Percentiles rank a stretch among this genome's conserved stretches.
Conservation (phyloP, 768 basidiomycete genomes). For the Leccinum pellstonianum region DNA sequence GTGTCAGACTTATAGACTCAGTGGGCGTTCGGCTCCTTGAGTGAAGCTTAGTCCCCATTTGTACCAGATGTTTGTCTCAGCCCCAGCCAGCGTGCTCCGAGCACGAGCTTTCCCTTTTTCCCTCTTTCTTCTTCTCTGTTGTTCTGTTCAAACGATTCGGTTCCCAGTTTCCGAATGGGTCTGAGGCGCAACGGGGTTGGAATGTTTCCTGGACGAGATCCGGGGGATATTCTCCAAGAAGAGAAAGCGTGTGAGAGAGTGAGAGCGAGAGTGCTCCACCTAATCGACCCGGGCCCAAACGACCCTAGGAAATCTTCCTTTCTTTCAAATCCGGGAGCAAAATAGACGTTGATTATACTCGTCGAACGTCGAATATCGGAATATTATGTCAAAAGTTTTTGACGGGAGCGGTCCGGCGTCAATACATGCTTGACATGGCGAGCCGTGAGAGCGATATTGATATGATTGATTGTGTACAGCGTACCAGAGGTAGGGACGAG, state of each 20-base stretch:
- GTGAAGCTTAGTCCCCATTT: neutral
- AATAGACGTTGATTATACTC: constrained; percentile 17
- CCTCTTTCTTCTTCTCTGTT: neutral
- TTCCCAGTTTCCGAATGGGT: constrained; percentile 24
- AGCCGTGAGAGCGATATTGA: constrained; percentile 1
- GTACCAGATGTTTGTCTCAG: neutral
- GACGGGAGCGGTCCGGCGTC: neutral
- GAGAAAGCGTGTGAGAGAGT: neutral
- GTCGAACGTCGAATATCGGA: constrained; percentile 10
- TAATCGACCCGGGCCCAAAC: constrained; percentile 16
- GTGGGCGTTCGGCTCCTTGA: neutral
- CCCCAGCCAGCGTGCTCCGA: constrained; percentile 15
- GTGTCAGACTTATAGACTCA: neutral
- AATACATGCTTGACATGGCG: constrained; percentile 1
- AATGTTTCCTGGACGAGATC: constrained; percentile 8
- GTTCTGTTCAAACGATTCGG: constrained; percentile 1
- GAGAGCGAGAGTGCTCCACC: neutral
- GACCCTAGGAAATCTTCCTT: neutral
- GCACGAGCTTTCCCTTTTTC: constrained; percentile 7
- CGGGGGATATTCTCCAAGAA: neutral
- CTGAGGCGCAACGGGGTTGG: constrained; percentile 4
- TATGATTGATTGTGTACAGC: neutral
- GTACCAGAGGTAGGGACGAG: neutral
- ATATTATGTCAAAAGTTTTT: neutral
- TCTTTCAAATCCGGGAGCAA: neutral